Evolutionary conservation across 805 yeast genomes (phyloP).

Genomic region (Candida chilensis): DNA sequence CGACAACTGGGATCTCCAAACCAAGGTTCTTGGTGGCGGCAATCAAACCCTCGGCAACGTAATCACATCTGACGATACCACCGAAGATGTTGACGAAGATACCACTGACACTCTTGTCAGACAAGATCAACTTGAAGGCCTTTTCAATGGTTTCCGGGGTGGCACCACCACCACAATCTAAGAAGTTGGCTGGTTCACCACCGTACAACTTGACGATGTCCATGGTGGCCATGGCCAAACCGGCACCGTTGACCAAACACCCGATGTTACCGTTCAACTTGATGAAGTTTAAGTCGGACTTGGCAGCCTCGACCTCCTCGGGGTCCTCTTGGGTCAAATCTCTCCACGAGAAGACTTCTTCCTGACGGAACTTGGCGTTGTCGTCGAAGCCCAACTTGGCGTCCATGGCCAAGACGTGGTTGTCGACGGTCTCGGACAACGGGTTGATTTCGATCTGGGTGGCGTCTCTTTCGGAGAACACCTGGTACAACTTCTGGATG

Average conservation of each 20-base stretch:
- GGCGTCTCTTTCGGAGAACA: conserved; percentile 87
- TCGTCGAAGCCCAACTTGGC: conserved; percentile 98
- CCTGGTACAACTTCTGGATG: conserved; percentile 78
- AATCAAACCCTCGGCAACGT: conserved; percentile 95
- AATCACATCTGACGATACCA: conserved; percentile 99
- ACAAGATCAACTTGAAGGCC: conserved; percentile 88
- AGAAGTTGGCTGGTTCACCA: conserved; percentile 98
- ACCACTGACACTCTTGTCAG: conserved; percentile 85
- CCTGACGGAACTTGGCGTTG: conserved; percentile 90
- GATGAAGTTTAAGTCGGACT: conserved; percentile 89
- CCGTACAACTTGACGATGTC: conserved; percentile 97
- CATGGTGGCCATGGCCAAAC: conserved; percentile 99
- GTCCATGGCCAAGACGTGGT: conserved; percentile 94
- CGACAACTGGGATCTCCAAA: conserved; percentile 90
- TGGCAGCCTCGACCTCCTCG: conserved; percentile 87
- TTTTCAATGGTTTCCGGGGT: conserved; percentile 96
- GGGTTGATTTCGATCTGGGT: conserved; percentile 99
- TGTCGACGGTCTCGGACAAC: conserved; percentile 84
- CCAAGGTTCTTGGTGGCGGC: conserved; percentile 90
- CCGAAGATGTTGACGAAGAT: conserved; percentile 98
- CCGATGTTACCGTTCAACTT: conserved; percentile 98
- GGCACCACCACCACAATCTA: conserved; percentile 99
- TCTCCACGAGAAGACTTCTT: conserved; percentile 94
- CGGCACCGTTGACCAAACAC: conserved; percentile 98
- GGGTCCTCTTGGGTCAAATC: conserved; percentile 97